These are phyloP conservation scores for Cercophora samala DNA, from an alignment of 495 filamentous ascomycete species.

Conservation along the genomic window DNA sequence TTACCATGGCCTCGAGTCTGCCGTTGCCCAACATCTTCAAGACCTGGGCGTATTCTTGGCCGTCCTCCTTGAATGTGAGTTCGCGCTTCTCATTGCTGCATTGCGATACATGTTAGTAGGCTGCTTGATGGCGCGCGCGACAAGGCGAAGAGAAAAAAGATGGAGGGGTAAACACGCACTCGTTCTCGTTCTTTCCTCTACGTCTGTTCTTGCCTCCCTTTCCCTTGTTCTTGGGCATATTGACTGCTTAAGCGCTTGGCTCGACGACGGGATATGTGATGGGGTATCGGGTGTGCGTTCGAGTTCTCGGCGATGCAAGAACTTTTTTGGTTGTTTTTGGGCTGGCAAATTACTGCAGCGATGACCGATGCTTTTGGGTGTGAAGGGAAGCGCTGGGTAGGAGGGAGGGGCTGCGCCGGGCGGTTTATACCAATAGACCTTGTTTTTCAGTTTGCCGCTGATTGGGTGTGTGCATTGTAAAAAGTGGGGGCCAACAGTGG, in stretches of 20 bases:
- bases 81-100: conserved; percentile 96
- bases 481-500: not conserved
- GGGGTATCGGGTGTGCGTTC: not conserved
- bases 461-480: not conserved
- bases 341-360: not conserved
- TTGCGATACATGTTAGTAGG: conserved; percentile 7
- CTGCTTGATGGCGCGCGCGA: conserved; percentile 1
- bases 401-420: not conserved
- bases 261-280: not conserved
- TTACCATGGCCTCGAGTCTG: conserved; percentile 72
- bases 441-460: not conserved
- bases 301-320: conserved; percentile 9
- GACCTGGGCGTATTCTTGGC: conserved; percentile 98
- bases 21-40: conserved; percentile 99
- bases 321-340: conserved; percentile 7
- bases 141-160: not conserved
- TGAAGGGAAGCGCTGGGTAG: not conserved
- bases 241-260: conserved; percentile 10
- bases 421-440: not conserved
- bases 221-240: conserved; percentile 37
- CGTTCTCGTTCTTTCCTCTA: conserved; percentile 99
- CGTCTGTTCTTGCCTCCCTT: conserved; percentile 98
- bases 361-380: conserved; percentile 3
- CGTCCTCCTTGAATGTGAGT: conserved; percentile 95
- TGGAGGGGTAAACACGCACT: conserved; percentile 28